Percentiles rank a stretch among this genome's conserved stretches.
These are phyloP conservation scores for Rosa rugosa DNA, from an alignment of 306 rosid genomes.

Conservation along the genomic window DNA sequence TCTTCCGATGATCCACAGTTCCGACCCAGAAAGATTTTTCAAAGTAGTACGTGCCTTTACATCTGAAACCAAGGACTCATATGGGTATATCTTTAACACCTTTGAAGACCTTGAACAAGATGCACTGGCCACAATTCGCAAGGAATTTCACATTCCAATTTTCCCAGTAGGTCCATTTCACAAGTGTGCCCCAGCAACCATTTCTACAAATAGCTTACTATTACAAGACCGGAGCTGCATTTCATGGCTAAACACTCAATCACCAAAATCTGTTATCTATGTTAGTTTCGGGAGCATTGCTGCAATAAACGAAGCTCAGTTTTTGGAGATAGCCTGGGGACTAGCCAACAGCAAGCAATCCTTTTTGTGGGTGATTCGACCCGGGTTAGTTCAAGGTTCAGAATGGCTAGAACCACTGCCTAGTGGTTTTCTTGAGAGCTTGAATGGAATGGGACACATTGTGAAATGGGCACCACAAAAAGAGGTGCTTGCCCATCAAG, in stretches of 20 bases:
- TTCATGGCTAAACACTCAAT: constrained; percentile 48
- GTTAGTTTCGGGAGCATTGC: constrained; percentile 60
- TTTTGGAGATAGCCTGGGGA: constrained; percentile 64
- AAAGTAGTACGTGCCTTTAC: constrained; percentile 14
- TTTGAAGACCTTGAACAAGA: constrained; percentile 45
- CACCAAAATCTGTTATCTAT: constrained; percentile 40
- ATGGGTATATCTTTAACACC: constrained; percentile 54
- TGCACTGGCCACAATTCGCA: constrained; percentile 27
- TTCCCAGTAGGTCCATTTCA: constrained; percentile 66
- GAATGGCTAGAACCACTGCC: constrained; percentile 56
- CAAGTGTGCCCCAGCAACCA: constrained; percentile 26
- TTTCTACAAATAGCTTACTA: constrained; percentile 31
- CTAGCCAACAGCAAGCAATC: constrained; percentile 45
- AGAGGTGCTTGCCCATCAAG: constrained; percentile 55
- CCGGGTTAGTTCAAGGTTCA: constrained; percentile 36
- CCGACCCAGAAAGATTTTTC: too few relatives aligned
- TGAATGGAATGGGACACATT: constrained; percentile 41
- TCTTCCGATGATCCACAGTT: too few relatives aligned
- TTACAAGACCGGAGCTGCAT: constrained; percentile 46
- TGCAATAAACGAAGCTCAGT: constrained; percentile 23
- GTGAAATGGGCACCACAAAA: constrained; percentile 74
- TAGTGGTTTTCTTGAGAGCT: constrained; percentile 29
- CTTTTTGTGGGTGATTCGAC: constrained; percentile 59
- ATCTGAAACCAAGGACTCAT: constrained; percentile 35
- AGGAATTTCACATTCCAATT: constrained; percentile 29